Conservation (phyloP, 805 yeast species). For the Yarrowia phangngaensis region DNA sequence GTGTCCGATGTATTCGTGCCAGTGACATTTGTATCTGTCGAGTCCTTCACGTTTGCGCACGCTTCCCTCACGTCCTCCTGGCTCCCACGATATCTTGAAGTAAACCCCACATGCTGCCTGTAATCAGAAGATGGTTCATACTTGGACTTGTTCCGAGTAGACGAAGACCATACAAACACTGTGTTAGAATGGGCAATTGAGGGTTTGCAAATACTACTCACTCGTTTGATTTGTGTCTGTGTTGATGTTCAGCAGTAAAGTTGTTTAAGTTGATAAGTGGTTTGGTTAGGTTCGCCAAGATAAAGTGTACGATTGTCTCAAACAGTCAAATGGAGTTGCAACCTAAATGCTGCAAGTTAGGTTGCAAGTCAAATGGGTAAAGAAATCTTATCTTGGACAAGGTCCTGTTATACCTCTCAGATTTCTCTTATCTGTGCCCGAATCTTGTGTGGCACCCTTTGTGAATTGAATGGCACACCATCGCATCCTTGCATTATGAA, state of each 20-base stretch:
- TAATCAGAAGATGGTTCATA: slow-evolving; percentile 19
- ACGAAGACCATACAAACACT: slow-evolving; percentile 25
- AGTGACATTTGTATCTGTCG: neutral
- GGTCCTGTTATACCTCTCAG: too few species aligned
- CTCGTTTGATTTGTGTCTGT: slow-evolving; percentile 1
- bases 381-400: too few species aligned
- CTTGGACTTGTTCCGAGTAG: slow-evolving; percentile 23
- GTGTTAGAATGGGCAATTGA: neutral
- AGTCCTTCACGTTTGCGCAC: neutral
- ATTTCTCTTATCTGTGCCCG: too few species aligned
- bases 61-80: slow-evolving; percentile 3
- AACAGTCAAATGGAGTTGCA: too few species aligned
- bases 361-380: too few species aligned
- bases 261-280: too few species aligned
- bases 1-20: neutral
- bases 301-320: too few species aligned
- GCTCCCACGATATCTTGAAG: slow-evolving; percentile 2
- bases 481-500: too few species aligned
- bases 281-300: too few species aligned
- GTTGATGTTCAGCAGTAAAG: slow-evolving; percentile 2
- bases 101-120: slow-evolving; percentile 24
- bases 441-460: too few species aligned
- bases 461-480: too few species aligned
- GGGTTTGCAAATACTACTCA: neutral
- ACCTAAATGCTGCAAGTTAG: too few species aligned